These are phyloP conservation scores for Fagopyrum esculentum DNA, from an alignment of 148 eudicot genomes.

Conservation along the genomic window DNA sequence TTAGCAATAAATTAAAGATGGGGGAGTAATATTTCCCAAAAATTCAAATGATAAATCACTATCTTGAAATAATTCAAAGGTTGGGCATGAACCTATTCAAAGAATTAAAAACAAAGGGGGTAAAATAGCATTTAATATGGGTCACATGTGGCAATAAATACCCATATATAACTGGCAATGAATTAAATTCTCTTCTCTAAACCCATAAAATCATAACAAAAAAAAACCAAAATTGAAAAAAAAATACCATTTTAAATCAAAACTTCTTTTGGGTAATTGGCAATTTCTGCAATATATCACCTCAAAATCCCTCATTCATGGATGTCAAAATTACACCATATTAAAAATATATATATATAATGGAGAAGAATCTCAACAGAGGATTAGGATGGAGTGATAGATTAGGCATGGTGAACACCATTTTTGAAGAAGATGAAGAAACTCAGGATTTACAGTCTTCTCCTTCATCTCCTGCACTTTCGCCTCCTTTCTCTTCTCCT, in stretches of 20 bases:
- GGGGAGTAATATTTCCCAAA: no score
- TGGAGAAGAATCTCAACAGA: not conserved
- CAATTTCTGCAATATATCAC: not conserved
- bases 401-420: constrained; percentile 57
- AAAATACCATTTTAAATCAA: not conserved
- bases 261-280: not conserved
- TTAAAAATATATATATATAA: not conserved
- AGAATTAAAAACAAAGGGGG: not conserved
- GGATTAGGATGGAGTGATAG: constrained; percentile 27
- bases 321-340: not conserved
- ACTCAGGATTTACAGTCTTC: constrained; percentile 20
- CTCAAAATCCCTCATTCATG: not conserved
- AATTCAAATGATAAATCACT: no score
- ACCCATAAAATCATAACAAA: not conserved
- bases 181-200: not conserved
- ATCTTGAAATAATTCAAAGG: not conserved
- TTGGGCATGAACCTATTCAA: not conserved
- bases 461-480: constrained; percentile 23
- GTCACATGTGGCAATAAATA: constrained; percentile 11
- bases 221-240: not conserved
- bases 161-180: constrained; percentile 4
- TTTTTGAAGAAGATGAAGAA: constrained; percentile 52
- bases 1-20: not conserved
- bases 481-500: constrained; percentile 26
- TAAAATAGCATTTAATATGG: constrained; percentile 5